These are phyloP conservation scores for Ophiosphaerella korrae DNA, from an alignment of 2,329 filamentous ascomycete genomes.

Conservation along the genomic window DNA sequence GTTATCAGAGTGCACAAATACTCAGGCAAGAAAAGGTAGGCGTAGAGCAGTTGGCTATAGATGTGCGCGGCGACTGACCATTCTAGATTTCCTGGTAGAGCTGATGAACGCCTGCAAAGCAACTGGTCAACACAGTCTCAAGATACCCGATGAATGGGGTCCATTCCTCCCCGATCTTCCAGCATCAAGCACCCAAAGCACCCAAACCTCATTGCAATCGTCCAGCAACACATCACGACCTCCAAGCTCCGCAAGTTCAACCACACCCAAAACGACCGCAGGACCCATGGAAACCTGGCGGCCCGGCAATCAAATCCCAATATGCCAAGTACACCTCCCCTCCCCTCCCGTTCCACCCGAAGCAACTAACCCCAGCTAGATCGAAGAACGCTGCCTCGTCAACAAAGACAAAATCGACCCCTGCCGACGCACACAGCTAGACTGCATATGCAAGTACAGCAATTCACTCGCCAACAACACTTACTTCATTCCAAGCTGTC, in stretches of 20 bases:
- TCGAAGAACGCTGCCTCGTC: slow-evolving; percentile 15
- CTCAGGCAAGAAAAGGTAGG: slow-evolving; percentile 6
- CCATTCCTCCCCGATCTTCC: neutral
- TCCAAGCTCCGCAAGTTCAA: no score
- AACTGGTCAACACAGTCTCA: neutral
- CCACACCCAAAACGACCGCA: neutral
- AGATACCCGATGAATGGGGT: slow-evolving; percentile 9
- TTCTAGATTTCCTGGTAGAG: slow-evolving; percentile 8
- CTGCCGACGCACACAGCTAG: slow-evolving; percentile 12
- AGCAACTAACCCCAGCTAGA: slow-evolving; percentile 4
- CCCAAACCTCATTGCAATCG: no score
- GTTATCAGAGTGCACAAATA: slow-evolving; percentile 5
- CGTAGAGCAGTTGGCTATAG: neutral
- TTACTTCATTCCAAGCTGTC: slow-evolving; percentile 17
- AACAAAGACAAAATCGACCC: neutral
- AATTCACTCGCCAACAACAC: slow-evolving; percentile 15
- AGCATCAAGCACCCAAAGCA: no score
- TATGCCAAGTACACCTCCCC: slow-evolving; percentile 7
- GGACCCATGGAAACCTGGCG: neutral
- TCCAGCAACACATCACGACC: no score
- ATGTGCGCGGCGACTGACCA: slow-evolving; percentile 4
- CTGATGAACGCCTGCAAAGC: slow-evolving; percentile 5
- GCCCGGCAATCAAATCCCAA: slow-evolving; percentile 6
- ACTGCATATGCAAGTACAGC: slow-evolving; percentile 23
- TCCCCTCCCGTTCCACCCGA: neutral